A percentile compares a stretch with the other conserved stretches of the same genome.
Conservation (phyloP, 2,329 filamentous ascomycete species). For the Sarocladium brachiariae region DNA sequence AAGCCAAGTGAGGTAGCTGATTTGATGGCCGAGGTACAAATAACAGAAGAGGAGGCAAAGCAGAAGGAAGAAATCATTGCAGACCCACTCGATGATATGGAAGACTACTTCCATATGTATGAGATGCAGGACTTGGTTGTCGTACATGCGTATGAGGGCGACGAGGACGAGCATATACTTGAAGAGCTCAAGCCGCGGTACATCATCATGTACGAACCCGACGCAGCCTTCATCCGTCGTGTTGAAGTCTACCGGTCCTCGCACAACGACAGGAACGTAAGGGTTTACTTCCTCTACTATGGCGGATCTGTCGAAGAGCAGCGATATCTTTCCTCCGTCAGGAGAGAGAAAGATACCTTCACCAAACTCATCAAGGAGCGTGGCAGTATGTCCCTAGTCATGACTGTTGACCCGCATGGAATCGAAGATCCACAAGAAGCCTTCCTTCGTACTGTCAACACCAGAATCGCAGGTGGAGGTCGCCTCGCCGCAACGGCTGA, state of each 20-base stretch:
- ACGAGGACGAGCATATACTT: conserved; percentile 92
- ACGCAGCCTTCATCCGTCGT: conserved; percentile 85
- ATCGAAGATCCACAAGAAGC: conserved; percentile 79
- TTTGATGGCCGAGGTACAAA: conserved; percentile 74
- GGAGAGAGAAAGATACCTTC: conserved; percentile 95
- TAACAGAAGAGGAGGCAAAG: conserved; percentile 68
- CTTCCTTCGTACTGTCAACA: conserved; percentile 93
- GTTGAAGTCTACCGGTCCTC: conserved; percentile 96
- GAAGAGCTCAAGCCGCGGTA: conserved; percentile 91
- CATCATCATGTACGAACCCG: conserved; percentile 98
- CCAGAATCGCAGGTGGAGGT: conserved; percentile 89
- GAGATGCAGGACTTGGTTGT: conserved; percentile 85
- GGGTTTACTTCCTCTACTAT: conserved; percentile 97
- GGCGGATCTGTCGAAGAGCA: conserved; percentile 93
- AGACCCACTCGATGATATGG: conserved; percentile 73
- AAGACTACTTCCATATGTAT: conserved; percentile 85
- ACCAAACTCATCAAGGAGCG: conserved; percentile 92
- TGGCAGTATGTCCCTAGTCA: conserved; percentile 82
- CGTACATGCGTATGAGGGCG: conserved; percentile 88
- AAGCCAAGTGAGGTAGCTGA: conserved; percentile 74
- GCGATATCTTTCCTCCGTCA: conserved; percentile 78
- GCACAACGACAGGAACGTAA: conserved; percentile 79
- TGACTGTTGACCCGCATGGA: conserved; percentile 64
- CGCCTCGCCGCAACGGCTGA: conserved; percentile 75
- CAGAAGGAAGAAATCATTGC: conserved; percentile 68